phyloP scores from a whole-genome alignment of 768 basidiomycete genomes.

The Leccinum fibrillosum region DNA sequence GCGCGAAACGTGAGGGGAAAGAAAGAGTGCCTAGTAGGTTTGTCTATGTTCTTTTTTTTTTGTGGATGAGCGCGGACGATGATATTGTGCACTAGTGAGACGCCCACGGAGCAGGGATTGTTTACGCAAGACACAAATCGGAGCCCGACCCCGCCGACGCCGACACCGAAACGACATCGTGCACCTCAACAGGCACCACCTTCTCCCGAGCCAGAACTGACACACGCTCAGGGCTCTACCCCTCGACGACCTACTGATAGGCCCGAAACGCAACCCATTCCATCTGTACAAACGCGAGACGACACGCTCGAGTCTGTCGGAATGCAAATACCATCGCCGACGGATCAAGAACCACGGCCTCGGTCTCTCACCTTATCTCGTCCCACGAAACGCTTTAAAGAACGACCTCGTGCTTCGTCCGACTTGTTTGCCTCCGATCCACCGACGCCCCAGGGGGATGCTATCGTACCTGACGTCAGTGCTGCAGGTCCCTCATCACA shows the following conservation, averaged over 20 bases:
- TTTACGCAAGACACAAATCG: not conserved
- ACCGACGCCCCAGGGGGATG: conserved; percentile 7
- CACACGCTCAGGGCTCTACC: not conserved
- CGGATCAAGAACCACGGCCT: not conserved
- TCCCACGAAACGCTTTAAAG: conserved; percentile 4
- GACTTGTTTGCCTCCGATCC: conserved; percentile 20
- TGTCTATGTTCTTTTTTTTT: not conserved
- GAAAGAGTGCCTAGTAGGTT: conserved; percentile 1
- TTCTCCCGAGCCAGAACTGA: not conserved
- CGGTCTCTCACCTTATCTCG: not conserved
- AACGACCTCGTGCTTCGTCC: conserved; percentile 7
- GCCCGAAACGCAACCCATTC: not conserved
- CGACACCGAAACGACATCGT: not conserved
- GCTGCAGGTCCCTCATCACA: not conserved
- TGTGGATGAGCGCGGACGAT: no score
- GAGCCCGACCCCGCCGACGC: not conserved
- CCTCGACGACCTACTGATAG: not conserved
- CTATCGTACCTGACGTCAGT: not conserved
- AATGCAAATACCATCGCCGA: not conserved
- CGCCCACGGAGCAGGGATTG: not conserved
- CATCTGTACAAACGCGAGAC: not conserved
- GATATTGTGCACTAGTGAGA: conserved; percentile 5
- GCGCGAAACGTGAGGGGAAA: not conserved
- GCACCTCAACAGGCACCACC: not conserved
- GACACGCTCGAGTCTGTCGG: conserved; percentile 1